phyloP scores from a whole-genome alignment of 2,329 filamentous ascomycete genomes.

The Xylaria arbuscula region DNA sequence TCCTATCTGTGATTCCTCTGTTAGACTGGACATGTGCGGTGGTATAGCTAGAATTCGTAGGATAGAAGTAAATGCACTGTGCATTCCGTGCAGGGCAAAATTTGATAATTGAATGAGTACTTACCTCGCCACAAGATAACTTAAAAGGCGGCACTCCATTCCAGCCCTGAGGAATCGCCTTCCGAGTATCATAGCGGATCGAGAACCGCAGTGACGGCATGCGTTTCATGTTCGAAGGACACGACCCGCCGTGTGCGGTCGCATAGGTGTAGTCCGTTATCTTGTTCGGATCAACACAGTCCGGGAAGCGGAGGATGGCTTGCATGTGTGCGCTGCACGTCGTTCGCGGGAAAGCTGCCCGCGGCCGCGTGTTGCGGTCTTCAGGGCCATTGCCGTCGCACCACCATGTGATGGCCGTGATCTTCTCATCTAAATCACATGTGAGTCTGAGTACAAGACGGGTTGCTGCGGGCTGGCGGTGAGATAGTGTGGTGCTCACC shows the following conservation, averaged over 20 bases:
- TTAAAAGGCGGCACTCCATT: conserved; percentile 58
- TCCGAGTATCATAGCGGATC: conserved; percentile 45
- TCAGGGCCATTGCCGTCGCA: conserved; percentile 52
- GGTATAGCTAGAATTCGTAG: too few species aligned
- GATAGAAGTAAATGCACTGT: too few species aligned
- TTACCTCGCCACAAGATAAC: conserved; percentile 53
- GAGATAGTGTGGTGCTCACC: conserved; percentile 1
- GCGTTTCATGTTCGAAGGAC: conserved; percentile 52
- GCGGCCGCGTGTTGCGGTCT: conserved; percentile 44
- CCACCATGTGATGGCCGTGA: conserved; percentile 51
- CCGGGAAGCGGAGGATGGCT: conserved; percentile 56
- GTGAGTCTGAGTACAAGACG: neutral
- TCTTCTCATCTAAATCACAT: conserved; percentile 39
- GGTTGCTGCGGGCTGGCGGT: neutral
- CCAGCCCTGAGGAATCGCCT: conserved; percentile 57
- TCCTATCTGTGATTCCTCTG: conserved; percentile 29
- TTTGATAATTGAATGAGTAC: conserved; percentile 7
- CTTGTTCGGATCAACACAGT: conserved; percentile 56
- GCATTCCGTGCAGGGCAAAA: neutral
- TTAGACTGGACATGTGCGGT: neutral
- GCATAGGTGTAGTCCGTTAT: conserved; percentile 39
- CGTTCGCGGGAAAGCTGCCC: conserved; percentile 50
- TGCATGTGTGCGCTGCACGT: conserved; percentile 58
- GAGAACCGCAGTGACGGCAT: conserved; percentile 61
- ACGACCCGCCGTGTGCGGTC: conserved; percentile 23